phyloP scores from a whole-genome alignment of 2,329 filamentous ascomycete genomes.

The Diaporthe eres region DNA sequence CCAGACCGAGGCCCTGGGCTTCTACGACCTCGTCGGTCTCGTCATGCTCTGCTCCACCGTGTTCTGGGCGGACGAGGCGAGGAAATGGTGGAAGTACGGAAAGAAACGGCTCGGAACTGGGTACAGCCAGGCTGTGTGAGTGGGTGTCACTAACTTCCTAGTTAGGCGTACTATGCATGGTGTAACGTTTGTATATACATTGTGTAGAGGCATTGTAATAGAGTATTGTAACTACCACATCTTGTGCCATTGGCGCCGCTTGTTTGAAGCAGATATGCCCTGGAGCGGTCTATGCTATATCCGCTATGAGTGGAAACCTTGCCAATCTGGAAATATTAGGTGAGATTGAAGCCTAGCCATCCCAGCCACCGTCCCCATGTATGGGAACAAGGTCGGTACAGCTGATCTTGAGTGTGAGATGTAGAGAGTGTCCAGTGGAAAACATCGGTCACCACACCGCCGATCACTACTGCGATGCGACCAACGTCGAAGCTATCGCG shows the following conservation, averaged over 20 bases:
- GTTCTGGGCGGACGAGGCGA: constrained; percentile 93
- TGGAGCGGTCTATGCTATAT: not conserved
- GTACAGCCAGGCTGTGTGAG: constrained; percentile 76
- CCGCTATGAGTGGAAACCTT: not conserved
- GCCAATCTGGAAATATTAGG: not conserved
- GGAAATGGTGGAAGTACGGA: constrained; percentile 82
- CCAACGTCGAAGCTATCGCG: not conserved
- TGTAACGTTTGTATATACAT: constrained; percentile 31
- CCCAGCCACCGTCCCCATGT: too few species aligned
- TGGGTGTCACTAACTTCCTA: not conserved
- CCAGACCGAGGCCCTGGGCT: constrained; percentile 88
- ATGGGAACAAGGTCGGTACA: not conserved
- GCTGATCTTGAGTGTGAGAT: too few species aligned
- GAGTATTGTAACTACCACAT: not conserved
- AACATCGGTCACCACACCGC: too few species aligned
- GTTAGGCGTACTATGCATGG: constrained; percentile 16
- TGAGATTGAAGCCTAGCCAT: too few species aligned
- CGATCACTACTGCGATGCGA: too few species aligned
- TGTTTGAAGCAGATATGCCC: not conserved
- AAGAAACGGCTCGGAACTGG: constrained; percentile 69
- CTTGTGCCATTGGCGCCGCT: not conserved
- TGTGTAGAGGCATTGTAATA: constrained; percentile 39
- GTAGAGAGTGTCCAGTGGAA: too few species aligned
- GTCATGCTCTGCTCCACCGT: constrained; percentile 86
- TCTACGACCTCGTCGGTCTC: constrained; percentile 81